Evolutionary conservation across 305 asterid species (phyloP).

Genomic region (Rubia peregrina): DNA sequence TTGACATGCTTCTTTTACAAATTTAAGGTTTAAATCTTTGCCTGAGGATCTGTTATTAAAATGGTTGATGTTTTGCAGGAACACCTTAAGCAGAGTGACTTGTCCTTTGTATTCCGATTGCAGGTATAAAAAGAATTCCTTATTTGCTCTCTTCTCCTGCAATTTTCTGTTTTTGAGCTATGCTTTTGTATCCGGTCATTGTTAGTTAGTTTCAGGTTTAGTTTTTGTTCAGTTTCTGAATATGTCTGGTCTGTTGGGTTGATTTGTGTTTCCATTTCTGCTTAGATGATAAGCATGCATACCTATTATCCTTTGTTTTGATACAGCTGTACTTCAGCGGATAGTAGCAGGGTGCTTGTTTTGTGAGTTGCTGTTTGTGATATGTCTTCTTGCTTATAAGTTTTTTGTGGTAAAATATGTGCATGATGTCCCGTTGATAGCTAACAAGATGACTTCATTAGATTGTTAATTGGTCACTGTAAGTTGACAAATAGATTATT

Average conservation of each 20-base stretch:
- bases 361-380: not conserved
- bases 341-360: not conserved
- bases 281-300: not conserved
- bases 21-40: not conserved
- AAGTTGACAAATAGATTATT: not conserved
- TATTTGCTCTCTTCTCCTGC: not conserved
- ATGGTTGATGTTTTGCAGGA: conserved; percentile 54
- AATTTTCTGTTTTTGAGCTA: not conserved
- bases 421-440: not conserved
- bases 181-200: not conserved
- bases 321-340: not conserved
- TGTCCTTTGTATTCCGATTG: conserved; percentile 92
- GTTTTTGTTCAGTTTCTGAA: not conserved
- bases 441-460: not conserved
- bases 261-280: not conserved
- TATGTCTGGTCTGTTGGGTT: not conserved
- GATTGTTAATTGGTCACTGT: not conserved
- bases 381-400: not conserved
- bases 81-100: conserved; percentile 94
- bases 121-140: conserved; percentile 49
- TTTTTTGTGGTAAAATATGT: not conserved
- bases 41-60: conserved; percentile 14
- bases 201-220: not conserved
- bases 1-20: not conserved
- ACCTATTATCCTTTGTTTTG: not conserved